phyloP scores from a whole-genome alignment of 441 rosid species.

The Gossypium schwendimanii region DNA sequence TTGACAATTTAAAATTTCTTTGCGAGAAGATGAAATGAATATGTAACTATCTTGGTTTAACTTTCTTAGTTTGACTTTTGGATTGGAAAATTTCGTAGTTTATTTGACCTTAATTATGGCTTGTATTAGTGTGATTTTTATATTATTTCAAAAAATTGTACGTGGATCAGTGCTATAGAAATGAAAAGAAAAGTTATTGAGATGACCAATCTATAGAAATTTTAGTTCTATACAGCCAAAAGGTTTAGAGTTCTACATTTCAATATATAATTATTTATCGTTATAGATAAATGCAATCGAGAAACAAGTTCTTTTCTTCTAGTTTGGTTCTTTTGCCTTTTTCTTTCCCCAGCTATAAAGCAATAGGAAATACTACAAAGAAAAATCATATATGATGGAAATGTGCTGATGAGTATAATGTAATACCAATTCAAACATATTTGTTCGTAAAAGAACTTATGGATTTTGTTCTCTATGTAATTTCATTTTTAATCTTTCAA shows the following conservation, averaged over 20 bases:
- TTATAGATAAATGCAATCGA: background rate
- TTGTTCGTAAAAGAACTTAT: background rate
- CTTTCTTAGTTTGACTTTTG: constrained; percentile 5
- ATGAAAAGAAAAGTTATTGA: background rate
- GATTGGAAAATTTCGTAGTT: background rate
- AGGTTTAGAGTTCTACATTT: background rate
- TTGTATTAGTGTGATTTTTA: background rate
- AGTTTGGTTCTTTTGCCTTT: background rate
- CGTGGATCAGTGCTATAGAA: background rate
- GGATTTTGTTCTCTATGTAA: background rate
- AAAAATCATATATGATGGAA: background rate
- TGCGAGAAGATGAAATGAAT: background rate
- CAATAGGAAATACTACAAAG: background rate
- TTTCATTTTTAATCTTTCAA: background rate
- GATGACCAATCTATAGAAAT: background rate
- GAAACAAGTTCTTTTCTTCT: background rate
- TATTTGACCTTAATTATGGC: background rate
- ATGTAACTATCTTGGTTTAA: background rate
- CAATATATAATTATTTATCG: background rate
- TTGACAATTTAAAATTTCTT: background rate
- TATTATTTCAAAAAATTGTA: background rate
- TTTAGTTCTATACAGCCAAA: background rate
- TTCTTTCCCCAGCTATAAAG: background rate
- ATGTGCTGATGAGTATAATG: background rate
- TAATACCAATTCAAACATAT: background rate